These are phyloP conservation scores for Purpureocillium takamizusanense DNA, from an alignment of 2,329 filamentous ascomycete genomes.

Conservation along the genomic window DNA sequence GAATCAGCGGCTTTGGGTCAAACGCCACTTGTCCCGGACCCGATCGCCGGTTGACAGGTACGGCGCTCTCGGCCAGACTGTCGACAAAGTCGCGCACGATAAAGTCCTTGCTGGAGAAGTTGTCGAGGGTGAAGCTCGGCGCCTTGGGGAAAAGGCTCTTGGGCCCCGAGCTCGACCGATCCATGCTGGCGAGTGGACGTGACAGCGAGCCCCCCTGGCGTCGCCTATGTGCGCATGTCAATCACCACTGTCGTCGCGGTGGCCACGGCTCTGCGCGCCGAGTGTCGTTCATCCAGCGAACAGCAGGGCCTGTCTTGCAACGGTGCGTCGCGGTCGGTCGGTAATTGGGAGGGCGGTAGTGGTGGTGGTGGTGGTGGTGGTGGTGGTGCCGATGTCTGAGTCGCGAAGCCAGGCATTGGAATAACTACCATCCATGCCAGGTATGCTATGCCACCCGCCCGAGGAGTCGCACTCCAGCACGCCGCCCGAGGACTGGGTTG, in stretches of 20 bases:
- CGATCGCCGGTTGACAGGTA: conserved; percentile 73
- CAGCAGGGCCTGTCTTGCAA: too few species aligned
- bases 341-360: too few species aligned
- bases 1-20: conserved; percentile 93
- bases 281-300: background rate
- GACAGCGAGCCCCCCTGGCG: conserved; percentile 8
- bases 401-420: background rate
- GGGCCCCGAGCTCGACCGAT: conserved; percentile 37
- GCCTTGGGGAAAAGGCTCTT: conserved; percentile 68
- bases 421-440: too few species aligned
- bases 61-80: conserved; percentile 74
- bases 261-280: too few species aligned
- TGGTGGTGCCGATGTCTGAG: background rate
- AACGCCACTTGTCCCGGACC: conserved; percentile 58
- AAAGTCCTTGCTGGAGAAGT: conserved; percentile 84
- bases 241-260: too few species aligned
- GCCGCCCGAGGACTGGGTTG: too few species aligned
- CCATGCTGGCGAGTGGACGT: conserved; percentile 24
- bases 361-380: background rate
- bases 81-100: conserved; percentile 98
- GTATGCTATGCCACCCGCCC: background rate
- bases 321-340: too few species aligned
- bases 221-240: conserved; percentile 19
- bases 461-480: too few species aligned
- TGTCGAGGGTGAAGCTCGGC: conserved; percentile 78